Evolutionary conservation across 2,329 filamentous ascomycete genomes (phyloP), one percentile per base, ranked within the genome.

Genomic region (Elsinoe necatrix): DNA sequence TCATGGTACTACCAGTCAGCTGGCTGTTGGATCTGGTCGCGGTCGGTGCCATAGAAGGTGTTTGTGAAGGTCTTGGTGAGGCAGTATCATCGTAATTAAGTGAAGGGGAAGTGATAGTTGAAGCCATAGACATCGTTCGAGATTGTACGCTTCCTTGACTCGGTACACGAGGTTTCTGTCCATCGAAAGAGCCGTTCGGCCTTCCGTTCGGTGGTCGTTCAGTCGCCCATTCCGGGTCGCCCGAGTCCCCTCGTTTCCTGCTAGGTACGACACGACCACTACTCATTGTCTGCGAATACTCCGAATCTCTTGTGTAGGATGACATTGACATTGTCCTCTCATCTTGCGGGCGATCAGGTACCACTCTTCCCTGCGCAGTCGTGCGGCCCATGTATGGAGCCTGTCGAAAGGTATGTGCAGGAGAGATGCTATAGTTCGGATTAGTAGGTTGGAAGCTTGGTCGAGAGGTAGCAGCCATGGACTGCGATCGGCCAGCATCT

Each of bases 301-400:
- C 86, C 59, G 81, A 80, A 63, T 95, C 89, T 55, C 86, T 79
- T 2, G 85, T 79, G 63, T 89, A 87, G 8, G 87, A 89, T 4
- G 86, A 93, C 85, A 98, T 86, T 45, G 92, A 95, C 93, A 97
- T 97, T 61, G 93, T 85, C 58, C 93, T 83, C 71, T 97, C 92
- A 65, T 95, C 89, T 27, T 63, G 61, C 60, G 91, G 87, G 55
- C 92, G 84, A 68, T 96, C 91, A 1, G 93, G 93, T 7, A 98
- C 90, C 34, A 93, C 78, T 59, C 93, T 82, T 29, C 93, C 93
- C 69, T 96, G 91, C 7, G 91, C 89, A 2, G 93, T 98, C 50
- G 89, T 95, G 60, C 86, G 80, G 1, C 89, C 84, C 63, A 84
- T 82, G 67, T 89, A 92, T 27, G 84, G 86, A 58, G 86, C 83